Percentiles rank a stretch among this genome's conserved stretches.
Evolutionary conservation across 1,284 basidiomycete species (phyloP).

Genomic region (Apiotrichum sp.): DNA sequence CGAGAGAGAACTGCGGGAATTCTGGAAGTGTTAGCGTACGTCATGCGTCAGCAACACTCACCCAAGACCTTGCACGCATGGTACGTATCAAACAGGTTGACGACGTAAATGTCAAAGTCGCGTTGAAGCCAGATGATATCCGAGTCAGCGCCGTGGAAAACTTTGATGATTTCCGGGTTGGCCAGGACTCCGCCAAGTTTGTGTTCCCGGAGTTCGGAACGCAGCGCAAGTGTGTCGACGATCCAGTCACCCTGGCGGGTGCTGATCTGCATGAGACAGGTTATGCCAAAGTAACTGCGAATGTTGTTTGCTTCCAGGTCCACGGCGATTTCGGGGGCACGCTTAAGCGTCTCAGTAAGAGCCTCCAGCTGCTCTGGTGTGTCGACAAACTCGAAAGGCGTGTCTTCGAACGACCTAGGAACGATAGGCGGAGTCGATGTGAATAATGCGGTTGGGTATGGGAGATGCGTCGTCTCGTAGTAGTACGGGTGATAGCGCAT

Average conservation of each 20-base stretch:
- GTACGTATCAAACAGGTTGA: constrained; percentile 93
- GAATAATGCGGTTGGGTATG: constrained; percentile 67
- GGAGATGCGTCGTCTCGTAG: constrained; percentile 67
- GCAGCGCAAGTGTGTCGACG: constrained; percentile 71
- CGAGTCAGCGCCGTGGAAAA: constrained; percentile 89
- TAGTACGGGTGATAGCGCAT: constrained; percentile 63
- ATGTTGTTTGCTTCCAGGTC: constrained; percentile 92
- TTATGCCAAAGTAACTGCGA: constrained; percentile 76
- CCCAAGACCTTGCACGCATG: constrained; percentile 83
- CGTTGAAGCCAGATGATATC: constrained; percentile 96
- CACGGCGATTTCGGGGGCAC: constrained; percentile 75
- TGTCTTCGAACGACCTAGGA: constrained; percentile 57
- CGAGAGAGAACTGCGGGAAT: constrained; percentile 75
- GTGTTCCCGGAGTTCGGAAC: constrained; percentile 60
- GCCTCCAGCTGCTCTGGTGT: constrained; percentile 55
- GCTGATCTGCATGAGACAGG: constrained; percentile 90
- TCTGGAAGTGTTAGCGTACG: constrained; percentile 48
- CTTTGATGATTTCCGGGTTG: constrained; percentile 77
- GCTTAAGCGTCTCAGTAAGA: constrained; percentile 63
- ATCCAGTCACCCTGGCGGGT: constrained; percentile 80
- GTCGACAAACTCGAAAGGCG: constrained; percentile 68
- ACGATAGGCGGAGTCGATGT: constrained; percentile 51
- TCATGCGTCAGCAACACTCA: constrained; percentile 35
- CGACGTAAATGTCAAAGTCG: constrained; percentile 88
- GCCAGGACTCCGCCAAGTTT: constrained; percentile 62